Base-by-base conservation (phyloP, 306 rosid genomes). In the Dicorynia guianensis region DNA sequence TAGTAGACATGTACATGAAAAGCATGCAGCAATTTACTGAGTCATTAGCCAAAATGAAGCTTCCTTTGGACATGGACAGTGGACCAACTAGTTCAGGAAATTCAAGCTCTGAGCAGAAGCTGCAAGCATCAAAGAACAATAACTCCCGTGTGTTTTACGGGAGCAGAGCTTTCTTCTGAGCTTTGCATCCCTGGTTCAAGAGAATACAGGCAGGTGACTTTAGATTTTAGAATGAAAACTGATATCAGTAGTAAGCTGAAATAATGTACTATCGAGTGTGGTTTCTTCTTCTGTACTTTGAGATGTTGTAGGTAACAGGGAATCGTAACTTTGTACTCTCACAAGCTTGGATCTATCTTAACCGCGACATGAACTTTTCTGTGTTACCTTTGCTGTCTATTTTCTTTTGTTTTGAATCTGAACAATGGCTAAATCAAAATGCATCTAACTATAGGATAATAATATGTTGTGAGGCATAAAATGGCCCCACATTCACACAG, bases 11-110 rank as follows among this genome's bases (percentile, higher is more conserved):
- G 95, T 92, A 92, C 85, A 90, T 92, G 97, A 95, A 95, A 82
- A 92, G 98, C 84, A 92, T 95, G 98, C 98, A 95, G 76, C 98
- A 94, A 65, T 89, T 93, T 71, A 94, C 97, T 0, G 98, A 94
- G 86, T 95, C 97, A 61, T 72, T 95, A 82, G 97, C 98, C 6
- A 92, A 92, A 47, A 95, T 92, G 98, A 95, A 95, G 84, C 97
- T 95, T 59, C 98, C 98, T 49, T 64, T 92, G 87, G 98, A 95
- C 85, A 54, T 85, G 9, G 97, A 92, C 54, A 83, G 69, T 56
- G 93, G 92, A 39, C 88, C 93, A 19, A 79, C 91, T 47, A 93
- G 82, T 71, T 89, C 97, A 36, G 96, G 84, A 58, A 84, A 79
- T 79, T 92, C 98, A n/a, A 90, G 82, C 87, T 75, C 98, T 6